Evolutionary conservation across 1,139 yeast species (phyloP), one percentile per base, ranked within the genome.

Genomic region (Candida sanyaensis): DNA sequence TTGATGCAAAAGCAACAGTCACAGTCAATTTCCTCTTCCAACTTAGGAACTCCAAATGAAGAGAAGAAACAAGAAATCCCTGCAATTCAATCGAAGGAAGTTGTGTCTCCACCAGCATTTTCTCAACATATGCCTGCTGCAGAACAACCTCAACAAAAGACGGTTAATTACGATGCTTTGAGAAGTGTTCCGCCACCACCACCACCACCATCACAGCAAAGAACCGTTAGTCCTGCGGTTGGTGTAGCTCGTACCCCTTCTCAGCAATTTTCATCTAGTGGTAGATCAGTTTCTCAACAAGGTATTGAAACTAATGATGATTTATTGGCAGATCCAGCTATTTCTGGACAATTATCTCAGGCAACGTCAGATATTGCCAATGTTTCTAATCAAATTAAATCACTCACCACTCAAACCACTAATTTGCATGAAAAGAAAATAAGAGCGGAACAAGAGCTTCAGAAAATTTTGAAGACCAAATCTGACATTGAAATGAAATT

Each of bases 361-460:
- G 92, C 96, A 3, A 84, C 95, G 12, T 81, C 93, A 3, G 97
- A 90, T 57, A 78, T 89, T 64, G 97, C 96, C 13, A 90, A 92
- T 58, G 77, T 88, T 43, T 87, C 96, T 1, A 89, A 86, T 59
- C 97, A 92, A 69, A 84, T 90, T 51, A 84, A 83, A 52, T 86
- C 96, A 0, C 75, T 91, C 55, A 79, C 91, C 2, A 69, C 79
- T 21, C 97, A 92, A 67, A 88, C 96, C 2, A 74, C 87, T 0
- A 78, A 77, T 13, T 75, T 88, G 31, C 84, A 83, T 52, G 87
- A 83, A 31, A 88, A 86, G 67, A 86, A 90, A 54, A 73, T 81
- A 24, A 79, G 83, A 52, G 90, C 96, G 0, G 92, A 87, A 59
- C 82, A 80, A 50, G 97, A 93, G 59, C 76, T 92, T 48, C 73